Percentiles rank a stretch among this genome's conserved stretches.
Evolutionary conservation across 2,329 filamentous ascomycete genomes (phyloP).

Genomic region (Sporothrix variecibatus): DNA sequence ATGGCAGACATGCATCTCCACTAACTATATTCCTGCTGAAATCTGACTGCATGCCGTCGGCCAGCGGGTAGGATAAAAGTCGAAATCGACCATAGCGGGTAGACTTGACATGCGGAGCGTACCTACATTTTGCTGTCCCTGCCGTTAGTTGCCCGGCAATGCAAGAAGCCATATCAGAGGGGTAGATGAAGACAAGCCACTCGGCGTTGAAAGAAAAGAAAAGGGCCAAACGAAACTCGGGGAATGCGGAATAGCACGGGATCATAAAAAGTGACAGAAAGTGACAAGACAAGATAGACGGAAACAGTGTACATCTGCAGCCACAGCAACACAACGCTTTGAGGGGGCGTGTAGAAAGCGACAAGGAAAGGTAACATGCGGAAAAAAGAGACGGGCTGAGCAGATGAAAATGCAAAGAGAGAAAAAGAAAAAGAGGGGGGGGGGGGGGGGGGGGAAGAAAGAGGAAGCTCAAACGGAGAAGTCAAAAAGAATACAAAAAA

Average conservation of each 20-base stretch:
- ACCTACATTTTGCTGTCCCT: background rate
- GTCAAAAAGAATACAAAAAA: background rate
- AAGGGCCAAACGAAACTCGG: background rate
- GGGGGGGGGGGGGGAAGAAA: too few species aligned
- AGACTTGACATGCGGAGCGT: background rate
- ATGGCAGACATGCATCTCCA: slow-evolving; percentile 2
- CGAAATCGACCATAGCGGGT: background rate
- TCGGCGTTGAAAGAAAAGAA: background rate
- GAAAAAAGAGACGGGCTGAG: background rate
- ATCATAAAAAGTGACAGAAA: background rate
- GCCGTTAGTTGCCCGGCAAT: slow-evolving; percentile 4
- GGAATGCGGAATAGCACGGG: background rate
- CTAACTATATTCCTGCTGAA: background rate
- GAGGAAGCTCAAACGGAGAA: background rate
- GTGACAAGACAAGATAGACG: background rate
- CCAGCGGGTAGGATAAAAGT: background rate
- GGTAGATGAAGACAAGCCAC: background rate
- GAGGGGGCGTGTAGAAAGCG: background rate
- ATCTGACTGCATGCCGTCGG: background rate
- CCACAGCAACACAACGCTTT: background rate
- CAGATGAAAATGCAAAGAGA: background rate
- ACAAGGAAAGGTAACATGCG: background rate
- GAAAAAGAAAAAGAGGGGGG: background rate
- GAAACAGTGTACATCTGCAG: background rate
- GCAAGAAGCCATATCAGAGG: slow-evolving; percentile 6